Conservation (phyloP, 1,284 basidiomycete species). For the Cryptococcus sp. region DNA sequence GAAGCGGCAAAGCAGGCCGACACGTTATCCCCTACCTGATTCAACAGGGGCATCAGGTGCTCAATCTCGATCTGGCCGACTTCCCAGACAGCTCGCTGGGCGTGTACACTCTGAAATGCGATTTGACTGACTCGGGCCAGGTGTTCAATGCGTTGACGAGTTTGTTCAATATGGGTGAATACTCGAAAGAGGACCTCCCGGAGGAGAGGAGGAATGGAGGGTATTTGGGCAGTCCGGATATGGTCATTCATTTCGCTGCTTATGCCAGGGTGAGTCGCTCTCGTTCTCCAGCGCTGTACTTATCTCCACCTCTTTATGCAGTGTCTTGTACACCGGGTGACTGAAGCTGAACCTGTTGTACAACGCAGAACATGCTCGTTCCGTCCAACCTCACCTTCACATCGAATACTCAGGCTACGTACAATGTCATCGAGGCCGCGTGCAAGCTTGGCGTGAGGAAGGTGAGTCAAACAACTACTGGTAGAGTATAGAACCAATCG, state of each 20-base stretch:
- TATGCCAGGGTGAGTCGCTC: constrained; percentile 26
- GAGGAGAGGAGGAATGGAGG: neutral
- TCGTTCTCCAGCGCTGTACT: neutral
- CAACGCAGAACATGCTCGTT: constrained; percentile 30
- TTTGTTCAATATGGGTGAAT: constrained; percentile 38
- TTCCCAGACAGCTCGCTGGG: constrained; percentile 30
- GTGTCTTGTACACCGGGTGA: too few species aligned
- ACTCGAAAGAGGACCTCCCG: constrained; percentile 23
- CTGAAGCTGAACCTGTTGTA: too few species aligned
- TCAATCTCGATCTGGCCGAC: constrained; percentile 44
- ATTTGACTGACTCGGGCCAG: constrained; percentile 42
- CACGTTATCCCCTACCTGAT: constrained; percentile 45
- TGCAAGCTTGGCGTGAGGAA: constrained; percentile 45
- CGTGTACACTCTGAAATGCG: constrained; percentile 45
- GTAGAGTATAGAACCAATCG: too few species aligned
- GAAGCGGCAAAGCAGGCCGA: constrained; percentile 44
- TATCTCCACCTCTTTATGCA: too few species aligned
- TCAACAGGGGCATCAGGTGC: constrained; percentile 38
- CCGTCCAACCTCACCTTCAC: constrained; percentile 40
- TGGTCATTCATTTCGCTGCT: constrained; percentile 43
- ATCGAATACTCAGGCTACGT: constrained; percentile 35
- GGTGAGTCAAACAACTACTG: constrained; percentile 5
- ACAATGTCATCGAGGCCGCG: constrained; percentile 46
- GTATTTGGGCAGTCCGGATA: constrained; percentile 22
- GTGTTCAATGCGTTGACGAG: constrained; percentile 45